phyloP scores from a whole-genome alignment of 2,329 filamentous ascomycete species.

The Nakataea oryzae region DNA sequence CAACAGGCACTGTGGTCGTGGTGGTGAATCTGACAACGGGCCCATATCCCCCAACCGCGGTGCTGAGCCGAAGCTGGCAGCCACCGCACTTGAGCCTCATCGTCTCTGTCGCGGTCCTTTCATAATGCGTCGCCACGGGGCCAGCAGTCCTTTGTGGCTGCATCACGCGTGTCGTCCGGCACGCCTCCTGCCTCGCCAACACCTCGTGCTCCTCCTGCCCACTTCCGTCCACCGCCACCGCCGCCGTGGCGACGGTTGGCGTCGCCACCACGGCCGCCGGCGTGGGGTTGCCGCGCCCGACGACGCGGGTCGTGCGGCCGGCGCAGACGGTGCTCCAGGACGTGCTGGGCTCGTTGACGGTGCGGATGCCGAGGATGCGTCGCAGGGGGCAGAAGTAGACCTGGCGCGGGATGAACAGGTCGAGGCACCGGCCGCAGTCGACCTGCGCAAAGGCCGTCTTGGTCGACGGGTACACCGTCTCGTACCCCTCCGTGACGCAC shows the following conservation, averaged over 20 bases:
- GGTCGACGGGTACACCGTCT: slow-evolving; percentile 7
- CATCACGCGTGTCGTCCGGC: slow-evolving; percentile 13
- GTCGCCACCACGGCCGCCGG: neutral
- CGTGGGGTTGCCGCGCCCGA: neutral
- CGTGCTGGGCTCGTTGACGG: neutral
- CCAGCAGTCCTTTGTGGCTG: slow-evolving; percentile 12
- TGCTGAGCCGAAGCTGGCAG: slow-evolving; percentile 12
- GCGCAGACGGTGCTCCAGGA: slow-evolving; percentile 1
- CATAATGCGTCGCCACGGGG: slow-evolving; percentile 11
- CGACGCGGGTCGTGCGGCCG: neutral
- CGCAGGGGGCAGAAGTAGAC: slow-evolving; percentile 3
- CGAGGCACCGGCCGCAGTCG: slow-evolving; percentile 5
- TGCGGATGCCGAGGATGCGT: neutral
- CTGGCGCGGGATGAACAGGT: neutral
- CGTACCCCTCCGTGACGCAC: slow-evolving; percentile 4
- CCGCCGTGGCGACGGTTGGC: no score
- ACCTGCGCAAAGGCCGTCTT: slow-evolving; percentile 3
- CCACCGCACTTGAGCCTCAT: slow-evolving; percentile 11
- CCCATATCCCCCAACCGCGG: slow-evolving; percentile 14
- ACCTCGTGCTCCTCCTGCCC: slow-evolving; percentile 10
- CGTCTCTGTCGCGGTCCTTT: slow-evolving; percentile 11
- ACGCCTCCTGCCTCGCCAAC: slow-evolving; percentile 5
- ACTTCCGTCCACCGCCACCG: slow-evolving; percentile 4
- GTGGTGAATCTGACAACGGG: slow-evolving; percentile 11
- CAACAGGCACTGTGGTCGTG: slow-evolving; percentile 12